Conservation (phyloP, 306 rosid genomes). For the Calophaca sinica region DNA sequence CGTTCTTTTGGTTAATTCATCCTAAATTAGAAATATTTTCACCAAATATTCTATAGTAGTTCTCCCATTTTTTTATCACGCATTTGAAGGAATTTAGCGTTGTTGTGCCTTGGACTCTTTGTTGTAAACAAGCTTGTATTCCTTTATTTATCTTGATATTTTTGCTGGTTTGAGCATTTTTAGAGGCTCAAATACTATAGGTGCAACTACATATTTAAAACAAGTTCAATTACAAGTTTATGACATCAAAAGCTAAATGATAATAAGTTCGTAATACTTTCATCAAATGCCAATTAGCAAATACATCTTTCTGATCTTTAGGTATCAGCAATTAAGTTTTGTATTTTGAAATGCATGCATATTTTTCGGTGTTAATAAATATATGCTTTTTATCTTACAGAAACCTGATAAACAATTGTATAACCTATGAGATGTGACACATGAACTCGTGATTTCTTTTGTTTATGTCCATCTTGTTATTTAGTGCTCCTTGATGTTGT, state of each 20-base stretch:
- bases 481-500: constrained; percentile 9
- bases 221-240: not conserved
- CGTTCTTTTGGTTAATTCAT: constrained; percentile 25
- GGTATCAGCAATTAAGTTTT: constrained; percentile 8
- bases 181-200: constrained; percentile 3
- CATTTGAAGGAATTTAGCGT: constrained; percentile 22
- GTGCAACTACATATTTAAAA: not conserved
- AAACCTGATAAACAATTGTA: not conserved
- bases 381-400: not conserved
- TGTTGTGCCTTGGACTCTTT: constrained; percentile 12
- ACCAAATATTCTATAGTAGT: not conserved
- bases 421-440: constrained; percentile 1
- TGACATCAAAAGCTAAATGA: constrained; percentile 11
- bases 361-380: constrained; percentile 15
- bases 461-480: constrained; percentile 14
- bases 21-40: constrained; percentile 2
- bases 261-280: constrained; percentile 49
- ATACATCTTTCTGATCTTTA: constrained; percentile 57
- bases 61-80: not conserved
- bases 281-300: constrained; percentile 40
- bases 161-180: not conserved
- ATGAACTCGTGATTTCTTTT: constrained; percentile 18
- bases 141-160: constrained; percentile 17
- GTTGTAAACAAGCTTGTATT: constrained; percentile 23
- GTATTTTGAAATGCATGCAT: not conserved